phyloP scores from a whole-genome alignment of 169 alveolate species.

The Plasmodium cynomolgi region DNA sequence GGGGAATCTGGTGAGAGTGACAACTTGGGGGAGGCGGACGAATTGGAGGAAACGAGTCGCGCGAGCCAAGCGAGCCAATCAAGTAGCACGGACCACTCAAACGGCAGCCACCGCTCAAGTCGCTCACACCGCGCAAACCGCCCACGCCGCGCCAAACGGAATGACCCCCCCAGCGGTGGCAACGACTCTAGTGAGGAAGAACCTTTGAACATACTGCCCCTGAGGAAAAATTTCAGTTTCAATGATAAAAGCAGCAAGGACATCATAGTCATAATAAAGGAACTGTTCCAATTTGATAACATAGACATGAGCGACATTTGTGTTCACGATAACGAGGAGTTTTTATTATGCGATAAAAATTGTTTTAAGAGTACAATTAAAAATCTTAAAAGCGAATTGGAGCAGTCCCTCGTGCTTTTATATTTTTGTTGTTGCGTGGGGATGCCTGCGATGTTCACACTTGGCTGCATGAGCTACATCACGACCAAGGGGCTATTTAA shows the following conservation, averaged over 20 bases:
- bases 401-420: slow-evolving; percentile 20
- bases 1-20: not conserved
- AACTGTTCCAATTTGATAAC: slow-evolving; percentile 66
- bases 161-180: not conserved
- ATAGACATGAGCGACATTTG: slow-evolving; percentile 41
- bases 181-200: not conserved
- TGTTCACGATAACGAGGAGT: slow-evolving; percentile 30
- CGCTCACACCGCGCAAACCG: not conserved
- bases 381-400: slow-evolving; percentile 50
- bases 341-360: slow-evolving; percentile 52
- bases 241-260: slow-evolving; percentile 62
- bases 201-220: slow-evolving; percentile 39
- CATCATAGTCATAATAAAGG: slow-evolving; percentile 50
- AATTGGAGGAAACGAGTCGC: not conserved
- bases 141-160: not conserved
- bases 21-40: not conserved
- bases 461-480: slow-evolving; percentile 63
- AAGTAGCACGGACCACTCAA: not conserved
- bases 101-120: not conserved
- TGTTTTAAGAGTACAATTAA: slow-evolving; percentile 70
- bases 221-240: slow-evolving; percentile 44
- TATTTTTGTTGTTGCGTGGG: slow-evolving; percentile 73
- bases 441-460: slow-evolving; percentile 69
- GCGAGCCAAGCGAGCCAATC: not conserved
- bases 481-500: slow-evolving; percentile 65